Evolutionary conservation across 1,284 basidiomycete genomes (phyloP), one percentile per base, ranked within the genome.

Genomic region (Melampsora occidentalis): DNA sequence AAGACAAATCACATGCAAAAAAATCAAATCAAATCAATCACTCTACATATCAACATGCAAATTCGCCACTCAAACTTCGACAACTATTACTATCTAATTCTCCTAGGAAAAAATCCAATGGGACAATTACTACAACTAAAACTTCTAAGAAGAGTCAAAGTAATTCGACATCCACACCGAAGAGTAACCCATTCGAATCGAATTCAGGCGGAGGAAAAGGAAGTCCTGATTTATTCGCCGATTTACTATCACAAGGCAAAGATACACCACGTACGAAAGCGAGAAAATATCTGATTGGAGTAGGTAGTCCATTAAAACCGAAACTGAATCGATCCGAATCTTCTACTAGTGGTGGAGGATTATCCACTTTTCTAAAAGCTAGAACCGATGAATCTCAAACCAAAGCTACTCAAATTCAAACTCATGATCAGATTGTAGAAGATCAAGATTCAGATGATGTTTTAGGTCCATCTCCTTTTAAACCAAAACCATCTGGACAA

Each of bases 191-290:
- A 5, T 76, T 76, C 35, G 75, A 69, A 51, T 48, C 61, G 1
- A 61, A 39, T 51, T 69, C 67, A 42, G 67, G 61, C n/a, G 75
- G 75, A 49, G 75, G 75, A 2, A 76, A 33, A 69, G 75, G 75
- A 7, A 64, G 59, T 59, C 75, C 75, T 20, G 59, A 46, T 16
- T 39, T 76, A 10, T 76, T 76, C 61, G 75, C 75, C 16, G 49
- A 76, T 59, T 51, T 69, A 6, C 46, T 76, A 46, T 42, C 57
- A 28, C 28, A 70, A 65, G 59, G 68, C 9, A 69, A 69, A 33
- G 75, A 76, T 9, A 76, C 75, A 10, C 75, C 75, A n/a, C 31
- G 67, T 16, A 76, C 75, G n/a, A 69, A 70, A 46, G 75, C 75
- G 0, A 48, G 75, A 53, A 76, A 65, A 35, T 76, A 42, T 61